Evolutionary conservation across 345 rosid species (phyloP), one percentile per base, ranked within the genome.

Genomic region (Trapa incisa): DNA sequence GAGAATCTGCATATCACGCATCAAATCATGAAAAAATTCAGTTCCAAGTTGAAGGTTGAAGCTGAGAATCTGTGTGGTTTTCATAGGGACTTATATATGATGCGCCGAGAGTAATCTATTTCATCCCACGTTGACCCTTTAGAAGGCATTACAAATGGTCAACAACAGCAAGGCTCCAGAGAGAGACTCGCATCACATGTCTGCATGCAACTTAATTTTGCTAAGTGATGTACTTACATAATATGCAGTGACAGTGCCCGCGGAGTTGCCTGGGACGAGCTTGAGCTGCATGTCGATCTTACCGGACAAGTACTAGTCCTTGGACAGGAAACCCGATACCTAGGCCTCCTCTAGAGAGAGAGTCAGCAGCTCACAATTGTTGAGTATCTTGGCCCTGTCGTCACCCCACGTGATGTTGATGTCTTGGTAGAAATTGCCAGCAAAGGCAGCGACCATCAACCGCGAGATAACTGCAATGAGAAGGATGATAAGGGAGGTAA

Each of bases 51-150:
- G 29, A 22, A 22, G 29, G 29, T 22, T 22, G 29, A 22, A 22
- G 29, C 29, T 22, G 29, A 22, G 29, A 22, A 22, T 22, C 29
- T 22, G 29, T 22, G 29, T 22, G 29, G 29, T 22, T 22, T 22
- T 22, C 29, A 22, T 22, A 22, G 29, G 29, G 29, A 64, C 66
- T 70, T 22, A 22, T 81, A 81, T 65, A 83, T 76, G 74, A 85
- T 85, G 68, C 78, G 43, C 63, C 81, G 80, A 35, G 87, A 85
- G 76, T 83, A 82, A 56, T 84, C 91, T 15, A 86, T 82, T 72
- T 86, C 89, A 67, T 86, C 91, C 89, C 91, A 86, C n/a, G 81
- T 62, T 32, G 86, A 75, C 75, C 89, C 92, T 15, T 80, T 72
- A 29, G 92, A 87, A 22, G 29, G 29, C 60, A 17, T 50, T 4